Evolutionary conservation across 495 filamentous ascomycete genomes (phyloP), one percentile per base, ranked within the genome.

Genomic region (Aspergillus olivimuriae): DNA sequence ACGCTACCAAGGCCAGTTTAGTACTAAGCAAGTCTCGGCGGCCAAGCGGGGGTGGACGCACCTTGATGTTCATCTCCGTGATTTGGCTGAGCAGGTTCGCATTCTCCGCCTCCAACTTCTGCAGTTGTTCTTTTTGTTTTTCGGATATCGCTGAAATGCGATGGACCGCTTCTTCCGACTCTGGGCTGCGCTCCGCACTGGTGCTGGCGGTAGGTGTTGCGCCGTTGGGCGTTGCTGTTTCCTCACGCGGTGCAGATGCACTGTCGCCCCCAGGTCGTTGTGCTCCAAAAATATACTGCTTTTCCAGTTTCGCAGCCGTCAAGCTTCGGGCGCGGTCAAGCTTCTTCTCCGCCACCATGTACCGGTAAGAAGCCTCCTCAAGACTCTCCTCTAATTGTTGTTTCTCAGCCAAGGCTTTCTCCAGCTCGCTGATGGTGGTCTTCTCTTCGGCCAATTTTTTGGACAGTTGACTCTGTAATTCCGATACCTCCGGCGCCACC

Each of bases 271-370:
- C 62, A 23, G 75, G 59, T 64, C 73, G 53, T 69, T 74, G 48
- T 64, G 76, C 73, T 26, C 75, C 76, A 39, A 84, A 70, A 45
- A 91, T 79, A 15, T 87, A 88, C 63, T 95, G 87, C 50, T 84
- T 86, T 58, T 97, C 94, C 43, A 97, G 66, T 56, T 94, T 96
- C 42, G 86, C 83, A n/a, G 95, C 87, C 34, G 90, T 86, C 37
- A 83, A 65, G 55, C 91, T 96, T 58, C 83, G 86, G 5, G 82
- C 80, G 24, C 92, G 81, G 60, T 98, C 92, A 12, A 96, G 73
- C 60, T 86, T 88, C 67, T 91, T 91, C 57, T 97, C 92, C 3
- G 92, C 92, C 46, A 89, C 83, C 77, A 96, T 86, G 51, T 94
- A 95, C 41, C 92, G 82, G 28, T 91, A 68, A 3, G 88, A 91